These are phyloP conservation scores for Peziza echinospora DNA, from an alignment of 495 filamentous ascomycete species.

Conservation along the genomic window DNA sequence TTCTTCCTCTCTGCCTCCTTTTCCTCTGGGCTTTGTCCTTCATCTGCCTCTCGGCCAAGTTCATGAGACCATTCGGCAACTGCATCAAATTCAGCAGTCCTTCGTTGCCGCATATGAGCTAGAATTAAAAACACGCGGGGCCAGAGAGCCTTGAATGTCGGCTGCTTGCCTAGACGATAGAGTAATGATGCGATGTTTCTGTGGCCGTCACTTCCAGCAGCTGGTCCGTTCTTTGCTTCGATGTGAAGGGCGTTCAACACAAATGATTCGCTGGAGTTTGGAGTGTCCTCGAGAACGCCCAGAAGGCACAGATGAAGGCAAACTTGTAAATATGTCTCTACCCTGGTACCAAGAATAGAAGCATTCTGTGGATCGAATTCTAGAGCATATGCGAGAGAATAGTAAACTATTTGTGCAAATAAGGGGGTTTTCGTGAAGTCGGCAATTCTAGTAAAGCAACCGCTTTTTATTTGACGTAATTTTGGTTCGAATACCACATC, in stretches of 20 bases:
- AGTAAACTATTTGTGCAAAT: conserved; percentile 80
- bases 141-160: conserved; percentile 56
- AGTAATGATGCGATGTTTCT: conserved; percentile 53
- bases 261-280: conserved; percentile 16
- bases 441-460: conserved; percentile 51
- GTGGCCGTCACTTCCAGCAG: conserved; percentile 4
- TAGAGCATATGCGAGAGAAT: conserved; percentile 58
- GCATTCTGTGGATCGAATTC: conserved; percentile 42
- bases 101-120: conserved; percentile 68
- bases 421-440: conserved; percentile 60
- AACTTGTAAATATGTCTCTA: conserved; percentile 82
- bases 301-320: conserved; percentile 69
- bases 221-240: conserved; percentile 7
- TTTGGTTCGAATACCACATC: conserved; percentile 92
- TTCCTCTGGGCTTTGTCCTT: conserved; percentile 22
- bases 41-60: conserved; percentile 30
- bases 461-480: conserved; percentile 51
- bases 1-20: conserved; percentile 56
- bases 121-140: conserved; percentile 69
- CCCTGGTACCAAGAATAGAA: conserved; percentile 50
- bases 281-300: conserved; percentile 55
- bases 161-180: conserved; percentile 48
- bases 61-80: conserved; percentile 26
- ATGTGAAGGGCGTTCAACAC: conserved; percentile 14
- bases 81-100: conserved; percentile 41